Base-by-base conservation (phyloP, 805 yeast species). In the Lachancea cidri region DNA sequence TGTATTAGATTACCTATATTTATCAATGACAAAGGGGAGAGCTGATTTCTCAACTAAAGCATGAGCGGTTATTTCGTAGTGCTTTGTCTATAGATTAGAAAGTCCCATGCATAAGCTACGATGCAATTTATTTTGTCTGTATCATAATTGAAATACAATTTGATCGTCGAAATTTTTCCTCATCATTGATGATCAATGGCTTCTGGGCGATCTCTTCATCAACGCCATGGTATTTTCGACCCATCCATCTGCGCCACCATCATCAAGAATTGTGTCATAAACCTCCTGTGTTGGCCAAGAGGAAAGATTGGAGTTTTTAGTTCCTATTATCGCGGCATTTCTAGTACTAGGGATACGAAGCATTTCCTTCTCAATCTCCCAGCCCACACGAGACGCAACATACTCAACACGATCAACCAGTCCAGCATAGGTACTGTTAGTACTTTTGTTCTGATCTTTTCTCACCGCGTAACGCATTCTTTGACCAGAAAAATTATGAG, bases 241-340 rank as follows among this genome's bases (percentile, higher is more conserved):
- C 95, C 96, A 89, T 1, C 89, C 86, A 44, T 81, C 86, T 1
- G 93, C 89, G 11, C 96, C 96, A 8, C 96, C 96, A 57, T 86
- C 94, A 52, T 76, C 67, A 4, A 76, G 73, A 15, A 91, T 55
- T 1, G 86, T 70, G 37, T 84, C 86, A 49, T 75, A 72, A 1
- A 83, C 44, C 63, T 68, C 51, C 63, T 55, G 58, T 2, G 62
- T 56, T 22, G 62, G 64, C 46, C 53, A 57, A 3, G 43, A 35
- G 7, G 45, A 67, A 8, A 61, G 50, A 8, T 53, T 42, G 2
- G 59, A 60, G 35, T 68, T 73, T 29, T 69, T 63, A 39, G 75
- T 71, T 0, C 95, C 96, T 36, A 91, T 79, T 13, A 91, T 67
- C 0, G 97, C 97, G 1, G 94, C 87, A 56, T 91, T 91, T 60